A percentile compares a stretch with the other conserved stretches of the same genome.
These are phyloP conservation scores for Mycena alexandri DNA, from an alignment of 768 basidiomycete species.

Conservation along the genomic window DNA sequence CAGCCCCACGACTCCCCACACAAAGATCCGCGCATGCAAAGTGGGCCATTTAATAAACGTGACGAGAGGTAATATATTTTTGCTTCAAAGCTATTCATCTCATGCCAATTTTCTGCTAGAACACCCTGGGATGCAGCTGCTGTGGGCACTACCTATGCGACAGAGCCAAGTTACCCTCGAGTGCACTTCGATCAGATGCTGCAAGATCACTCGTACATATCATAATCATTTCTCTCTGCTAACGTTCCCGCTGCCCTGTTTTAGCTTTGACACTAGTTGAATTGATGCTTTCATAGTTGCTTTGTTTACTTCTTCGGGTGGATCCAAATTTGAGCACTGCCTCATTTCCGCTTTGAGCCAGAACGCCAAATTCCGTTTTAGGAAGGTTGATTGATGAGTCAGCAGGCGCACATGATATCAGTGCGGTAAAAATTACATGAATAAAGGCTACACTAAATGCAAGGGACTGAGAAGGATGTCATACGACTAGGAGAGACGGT, in stretches of 20 bases:
- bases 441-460: slow-evolving; percentile 26
- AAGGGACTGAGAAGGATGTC: slow-evolving; percentile 1
- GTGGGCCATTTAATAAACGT: not conserved
- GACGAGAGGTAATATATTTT: not conserved
- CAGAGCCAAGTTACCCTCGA: not conserved
- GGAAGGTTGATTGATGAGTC: slow-evolving; percentile 9
- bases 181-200: not conserved
- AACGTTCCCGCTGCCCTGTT: slow-evolving; percentile 6
- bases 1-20: not conserved
- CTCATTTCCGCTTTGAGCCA: not conserved
- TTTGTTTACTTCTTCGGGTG: not conserved
- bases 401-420: slow-evolving; percentile 6
- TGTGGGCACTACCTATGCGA: slow-evolving; percentile 1
- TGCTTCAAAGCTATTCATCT: not conserved
- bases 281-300: not conserved
- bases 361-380: slow-evolving; percentile 15
- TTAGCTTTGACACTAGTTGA: not conserved
- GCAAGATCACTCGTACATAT: slow-evolving; percentile 1
- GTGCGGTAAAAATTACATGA: not conserved
- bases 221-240: not conserved
- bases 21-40: not conserved
- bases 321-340: not conserved
- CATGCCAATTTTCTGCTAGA: not conserved
- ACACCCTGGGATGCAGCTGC: not conserved
- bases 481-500: slow-evolving; percentile 27